phyloP scores from a whole-genome alignment of 2,329 filamentous ascomycete species.

The Podosphaera xanthii region DNA sequence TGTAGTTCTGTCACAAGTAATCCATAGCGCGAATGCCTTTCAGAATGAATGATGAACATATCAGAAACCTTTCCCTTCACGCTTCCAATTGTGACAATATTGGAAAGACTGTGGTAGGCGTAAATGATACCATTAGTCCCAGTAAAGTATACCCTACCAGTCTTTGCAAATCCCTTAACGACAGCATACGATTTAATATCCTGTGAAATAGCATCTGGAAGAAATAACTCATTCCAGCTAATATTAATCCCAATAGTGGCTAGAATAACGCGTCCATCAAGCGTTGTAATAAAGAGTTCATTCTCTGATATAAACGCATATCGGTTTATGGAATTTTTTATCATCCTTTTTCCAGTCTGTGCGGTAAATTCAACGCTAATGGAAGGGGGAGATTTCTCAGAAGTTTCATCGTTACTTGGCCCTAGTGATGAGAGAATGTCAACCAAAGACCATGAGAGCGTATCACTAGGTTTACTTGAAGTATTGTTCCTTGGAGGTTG shows the following conservation, averaged over 20 bases:
- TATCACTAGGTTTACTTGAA: not conserved
- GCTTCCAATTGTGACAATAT: slow-evolving; percentile 6
- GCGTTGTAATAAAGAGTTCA: slow-evolving; percentile 32
- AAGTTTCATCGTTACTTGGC: not conserved
- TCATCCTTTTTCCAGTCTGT: slow-evolving; percentile 13
- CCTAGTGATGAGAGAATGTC: not conserved
- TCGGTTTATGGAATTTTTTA: slow-evolving; percentile 27
- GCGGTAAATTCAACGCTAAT: too few relatives aligned
- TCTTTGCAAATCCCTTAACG: slow-evolving; percentile 17
- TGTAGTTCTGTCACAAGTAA: slow-evolving; percentile 17
- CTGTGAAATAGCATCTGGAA: slow-evolving; percentile 12
- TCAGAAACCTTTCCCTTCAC: slow-evolving; percentile 12
- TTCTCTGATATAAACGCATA: slow-evolving; percentile 37
- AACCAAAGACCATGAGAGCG: not conserved
- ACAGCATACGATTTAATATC: slow-evolving; percentile 26
- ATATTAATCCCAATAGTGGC: slow-evolving; percentile 15
- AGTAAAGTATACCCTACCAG: slow-evolving; percentile 22
- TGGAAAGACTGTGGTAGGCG: slow-evolving; percentile 5
- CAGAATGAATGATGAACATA: slow-evolving; percentile 14
- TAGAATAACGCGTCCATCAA: slow-evolving; percentile 33
- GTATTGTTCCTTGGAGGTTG: not conserved
- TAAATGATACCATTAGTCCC: slow-evolving; percentile 20
- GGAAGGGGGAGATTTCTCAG: too few relatives aligned
- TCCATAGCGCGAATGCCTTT: slow-evolving; percentile 2
- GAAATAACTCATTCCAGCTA: slow-evolving; percentile 13